Evolutionary conservation across 1,284 basidiomycete genomes (phyloP).

Genomic region (Volvariella volvacea): DNA sequence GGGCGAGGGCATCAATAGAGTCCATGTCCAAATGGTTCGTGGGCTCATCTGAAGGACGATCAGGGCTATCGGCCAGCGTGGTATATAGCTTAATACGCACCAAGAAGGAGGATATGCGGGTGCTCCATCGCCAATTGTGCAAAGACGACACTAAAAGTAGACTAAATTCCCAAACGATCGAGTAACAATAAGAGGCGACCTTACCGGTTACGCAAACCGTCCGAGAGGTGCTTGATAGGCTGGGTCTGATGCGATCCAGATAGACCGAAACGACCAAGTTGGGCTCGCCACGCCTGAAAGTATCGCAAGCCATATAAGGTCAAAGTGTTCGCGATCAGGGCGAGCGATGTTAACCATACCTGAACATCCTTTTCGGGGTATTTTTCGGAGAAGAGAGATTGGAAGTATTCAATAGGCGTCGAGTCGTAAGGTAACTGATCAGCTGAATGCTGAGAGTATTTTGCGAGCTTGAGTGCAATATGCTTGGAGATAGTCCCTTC

Average conservation of each 20-base stretch:
- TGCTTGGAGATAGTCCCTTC: conserved; percentile 89
- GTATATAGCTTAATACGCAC: conserved; percentile 24
- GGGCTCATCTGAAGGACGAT: conserved; percentile 56
- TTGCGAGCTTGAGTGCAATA: conserved; percentile 86
- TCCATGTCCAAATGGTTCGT: conserved; percentile 95
- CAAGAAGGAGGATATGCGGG: conserved; percentile 84
- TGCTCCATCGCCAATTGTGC: conserved; percentile 92
- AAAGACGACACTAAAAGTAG: conserved; percentile 79
- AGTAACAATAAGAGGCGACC: conserved; percentile 16
- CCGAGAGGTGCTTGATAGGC: conserved; percentile 91
- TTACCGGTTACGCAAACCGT: conserved; percentile 90
- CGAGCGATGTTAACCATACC: conserved; percentile 22
- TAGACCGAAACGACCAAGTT: conserved; percentile 94
- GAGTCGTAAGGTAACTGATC: conserved; percentile 97
- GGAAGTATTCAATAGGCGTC: conserved; percentile 93
- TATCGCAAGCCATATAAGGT: conserved; percentile 2
- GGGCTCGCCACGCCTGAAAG: conserved; percentile 83
- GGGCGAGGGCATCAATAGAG: conserved; percentile 92
- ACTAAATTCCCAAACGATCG: conserved; percentile 4
- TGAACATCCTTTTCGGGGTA: conserved; percentile 92
- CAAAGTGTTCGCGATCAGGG: conserved; percentile 2
- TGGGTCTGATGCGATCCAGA: conserved; percentile 91
- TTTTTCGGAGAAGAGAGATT: conserved; percentile 72
- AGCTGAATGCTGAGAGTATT: conserved; percentile 98
- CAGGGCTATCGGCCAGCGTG: background rate